A percentile compares a stretch with the other conserved stretches of the same genome.
These are phyloP conservation scores for Prorocentrum cordatum DNA, from an alignment of 169 alveolate genomes.

Conservation along the genomic window DNA sequence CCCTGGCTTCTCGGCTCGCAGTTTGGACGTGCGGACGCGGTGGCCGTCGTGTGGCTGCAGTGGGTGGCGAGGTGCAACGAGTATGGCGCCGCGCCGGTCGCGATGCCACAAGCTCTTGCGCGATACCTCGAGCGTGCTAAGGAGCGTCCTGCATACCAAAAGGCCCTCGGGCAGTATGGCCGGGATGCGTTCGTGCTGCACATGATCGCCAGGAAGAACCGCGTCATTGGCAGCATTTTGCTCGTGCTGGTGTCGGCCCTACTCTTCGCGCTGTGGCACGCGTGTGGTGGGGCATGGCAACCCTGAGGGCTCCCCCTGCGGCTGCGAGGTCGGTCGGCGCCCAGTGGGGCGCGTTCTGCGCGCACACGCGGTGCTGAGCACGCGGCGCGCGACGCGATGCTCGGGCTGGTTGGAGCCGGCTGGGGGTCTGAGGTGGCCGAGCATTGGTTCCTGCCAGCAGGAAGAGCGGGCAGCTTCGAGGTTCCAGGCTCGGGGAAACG, in stretches of 20 bases:
- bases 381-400: too few species aligned
- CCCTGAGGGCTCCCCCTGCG: too few species aligned
- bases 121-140: not conserved
- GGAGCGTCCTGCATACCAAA: not conserved
- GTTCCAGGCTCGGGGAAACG: too few species aligned
- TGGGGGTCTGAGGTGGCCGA: too few species aligned
- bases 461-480: too few species aligned
- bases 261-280: not conserved
- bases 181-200: not conserved
- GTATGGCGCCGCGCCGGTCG: not conserved
- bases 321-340: too few species aligned
- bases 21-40: not conserved
- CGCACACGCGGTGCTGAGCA: too few species aligned
- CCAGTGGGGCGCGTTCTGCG: too few species aligned
- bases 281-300: too few species aligned
- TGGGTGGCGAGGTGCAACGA: not conserved
- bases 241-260: not conserved
- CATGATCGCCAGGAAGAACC: not conserved
- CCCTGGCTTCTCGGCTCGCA: not conserved
- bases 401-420: too few species aligned
- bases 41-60: not conserved
- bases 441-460: too few species aligned
- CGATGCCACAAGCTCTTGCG: not conserved
- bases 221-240: not conserved
- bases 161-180: not conserved